Conservation (phyloP, 202 grass and related monocot species). For the Elaeis oleifera region DNA sequence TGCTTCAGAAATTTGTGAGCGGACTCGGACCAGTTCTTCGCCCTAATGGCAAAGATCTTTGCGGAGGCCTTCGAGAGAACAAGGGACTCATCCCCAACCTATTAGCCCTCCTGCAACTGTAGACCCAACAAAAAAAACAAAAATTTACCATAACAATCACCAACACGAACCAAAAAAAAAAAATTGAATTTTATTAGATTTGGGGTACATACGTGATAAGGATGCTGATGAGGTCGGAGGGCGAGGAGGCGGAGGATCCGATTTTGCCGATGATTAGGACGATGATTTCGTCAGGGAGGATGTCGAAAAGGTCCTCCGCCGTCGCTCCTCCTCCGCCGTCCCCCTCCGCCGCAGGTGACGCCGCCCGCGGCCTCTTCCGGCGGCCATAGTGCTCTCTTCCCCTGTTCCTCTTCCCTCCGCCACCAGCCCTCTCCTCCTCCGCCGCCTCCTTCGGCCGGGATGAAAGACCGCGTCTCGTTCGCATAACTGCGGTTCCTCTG, state of each 20-base stretch:
- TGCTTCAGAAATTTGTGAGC: constrained; percentile 44
- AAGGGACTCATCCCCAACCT: constrained; percentile 25
- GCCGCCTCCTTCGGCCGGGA: too few species aligned
- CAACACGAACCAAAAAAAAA: not conserved
- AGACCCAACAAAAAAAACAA: not conserved
- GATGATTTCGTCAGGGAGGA: constrained; percentile 60
- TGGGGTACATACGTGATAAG: constrained; percentile 28
- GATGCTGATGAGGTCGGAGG: constrained; percentile 34
- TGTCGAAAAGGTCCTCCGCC: constrained; percentile 37
- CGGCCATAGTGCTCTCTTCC: not conserved
- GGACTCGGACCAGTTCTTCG: constrained; percentile 33
- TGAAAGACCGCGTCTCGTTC: constrained; percentile 2
- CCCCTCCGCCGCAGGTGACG: not conserved
- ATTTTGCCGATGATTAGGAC: constrained; percentile 39
- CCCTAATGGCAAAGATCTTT: constrained; percentile 29
- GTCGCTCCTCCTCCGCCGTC: not conserved
- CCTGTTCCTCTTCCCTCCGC: not conserved
- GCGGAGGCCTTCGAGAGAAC: constrained; percentile 40
- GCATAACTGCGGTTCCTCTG: not conserved
- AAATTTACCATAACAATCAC: too few species aligned
- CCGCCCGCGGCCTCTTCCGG: constrained; percentile 3
- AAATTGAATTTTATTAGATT: not conserved
- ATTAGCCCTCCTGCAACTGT: constrained; percentile 58
- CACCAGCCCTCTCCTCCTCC: constrained; percentile 1
- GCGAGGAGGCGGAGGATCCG: constrained; percentile 15